These are phyloP conservation scores for Wickerhamiella bombiphila DNA, from an alignment of 805 yeast species.

Conservation along the genomic window DNA sequence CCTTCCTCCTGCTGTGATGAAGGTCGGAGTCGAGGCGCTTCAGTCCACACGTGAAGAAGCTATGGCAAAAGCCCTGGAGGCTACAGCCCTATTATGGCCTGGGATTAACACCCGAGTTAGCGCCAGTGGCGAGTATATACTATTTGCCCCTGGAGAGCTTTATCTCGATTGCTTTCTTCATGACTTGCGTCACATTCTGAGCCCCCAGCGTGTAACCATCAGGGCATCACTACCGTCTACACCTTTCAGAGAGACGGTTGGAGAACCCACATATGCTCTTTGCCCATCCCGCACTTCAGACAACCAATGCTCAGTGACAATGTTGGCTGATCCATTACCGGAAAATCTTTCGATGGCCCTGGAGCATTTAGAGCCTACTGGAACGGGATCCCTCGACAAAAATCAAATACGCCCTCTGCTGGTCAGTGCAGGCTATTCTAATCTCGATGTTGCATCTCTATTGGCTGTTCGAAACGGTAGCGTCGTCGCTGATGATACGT, in stretches of 20 bases:
- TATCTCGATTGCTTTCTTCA: slow-evolving; percentile 71
- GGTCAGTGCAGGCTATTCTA: slow-evolving; percentile 60
- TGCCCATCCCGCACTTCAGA: slow-evolving; percentile 47
- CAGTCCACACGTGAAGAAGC: too few species aligned
- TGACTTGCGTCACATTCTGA: slow-evolving; percentile 42
- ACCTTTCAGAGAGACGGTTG: slow-evolving; percentile 62
- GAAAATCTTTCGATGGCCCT: background rate
- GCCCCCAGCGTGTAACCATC: slow-evolving; percentile 24
- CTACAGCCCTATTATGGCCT: slow-evolving; percentile 46
- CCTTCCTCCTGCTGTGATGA: too few species aligned
- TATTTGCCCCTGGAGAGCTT: slow-evolving; percentile 75
- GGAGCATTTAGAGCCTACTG: background rate
- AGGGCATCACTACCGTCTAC: slow-evolving; percentile 77
- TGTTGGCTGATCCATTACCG: slow-evolving; percentile 4
- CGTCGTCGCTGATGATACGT: slow-evolving; percentile 52
- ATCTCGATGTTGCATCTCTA: slow-evolving; percentile 63
- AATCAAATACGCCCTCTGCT: background rate
- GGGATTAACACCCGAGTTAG: slow-evolving; percentile 60
- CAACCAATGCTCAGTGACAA: slow-evolving; percentile 40
- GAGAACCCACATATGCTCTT: slow-evolving; percentile 49
- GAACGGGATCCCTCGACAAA: background rate
- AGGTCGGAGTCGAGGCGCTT: slow-evolving; percentile 77
- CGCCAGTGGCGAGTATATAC: slow-evolving; percentile 75
- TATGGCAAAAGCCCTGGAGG: slow-evolving; percentile 53
- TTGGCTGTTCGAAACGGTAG: slow-evolving; percentile 58